Conservation (phyloP, 805 yeast species). For the Ogataea paraovalis region DNA sequence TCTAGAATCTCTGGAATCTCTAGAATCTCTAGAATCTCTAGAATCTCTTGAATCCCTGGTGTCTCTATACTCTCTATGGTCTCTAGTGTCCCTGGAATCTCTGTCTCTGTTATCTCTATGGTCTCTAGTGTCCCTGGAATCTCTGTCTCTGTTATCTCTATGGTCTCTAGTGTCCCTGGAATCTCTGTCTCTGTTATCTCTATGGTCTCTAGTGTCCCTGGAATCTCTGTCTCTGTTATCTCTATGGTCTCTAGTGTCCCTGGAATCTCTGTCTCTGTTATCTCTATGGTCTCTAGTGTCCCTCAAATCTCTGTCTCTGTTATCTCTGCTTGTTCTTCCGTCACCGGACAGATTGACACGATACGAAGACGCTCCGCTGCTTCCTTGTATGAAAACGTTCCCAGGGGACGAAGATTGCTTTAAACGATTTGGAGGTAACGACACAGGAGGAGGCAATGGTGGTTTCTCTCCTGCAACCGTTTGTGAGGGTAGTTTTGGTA, state of each 20-base stretch:
- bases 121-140: not conserved
- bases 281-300: not conserved
- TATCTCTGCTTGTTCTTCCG: not conserved
- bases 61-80: slow-evolving; percentile 2
- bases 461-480: not conserved
- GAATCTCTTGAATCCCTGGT: slow-evolving; percentile 1
- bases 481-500: not conserved
- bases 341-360: not conserved
- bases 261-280: slow-evolving; percentile 1
- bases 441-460: slow-evolving; percentile 16
- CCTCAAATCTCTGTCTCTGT: not conserved
- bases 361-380: not conserved
- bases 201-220: not conserved
- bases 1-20: slow-evolving; percentile 2
- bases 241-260: slow-evolving; percentile 3
- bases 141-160: no score
- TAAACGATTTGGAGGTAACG: slow-evolving; percentile 6
- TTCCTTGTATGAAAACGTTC: not conserved
- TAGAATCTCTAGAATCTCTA: slow-evolving; percentile 2
- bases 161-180: not conserved
- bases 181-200: not conserved
- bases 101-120: slow-evolving; percentile 1
- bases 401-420: not conserved
- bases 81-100: slow-evolving; percentile 1
- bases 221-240: not conserved